These are phyloP conservation scores for Theileria luwenshuni DNA, from an alignment of 169 alveolate genomes.

Conservation along the genomic window DNA sequence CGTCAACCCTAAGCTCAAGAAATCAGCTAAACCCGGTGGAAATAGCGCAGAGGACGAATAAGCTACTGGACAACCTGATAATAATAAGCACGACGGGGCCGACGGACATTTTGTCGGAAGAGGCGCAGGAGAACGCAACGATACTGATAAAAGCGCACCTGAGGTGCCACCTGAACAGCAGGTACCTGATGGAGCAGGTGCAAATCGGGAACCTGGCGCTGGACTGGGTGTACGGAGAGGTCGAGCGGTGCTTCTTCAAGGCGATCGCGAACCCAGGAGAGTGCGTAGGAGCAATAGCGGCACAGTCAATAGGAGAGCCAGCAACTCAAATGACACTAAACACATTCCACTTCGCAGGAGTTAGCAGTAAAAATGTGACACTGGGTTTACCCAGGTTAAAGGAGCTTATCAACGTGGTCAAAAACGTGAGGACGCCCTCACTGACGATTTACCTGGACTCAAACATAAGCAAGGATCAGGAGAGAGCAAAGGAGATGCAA, in stretches of 20 bases:
- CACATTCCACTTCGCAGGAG: conserved; percentile 99
- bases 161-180: conserved; percentile 90
- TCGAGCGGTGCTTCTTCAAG: conserved; percentile 91
- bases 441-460: conserved; percentile 91
- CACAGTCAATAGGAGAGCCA: conserved; percentile 99
- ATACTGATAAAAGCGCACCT: conserved; percentile 92
- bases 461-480: conserved; percentile 86
- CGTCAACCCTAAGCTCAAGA: conserved; percentile 61
- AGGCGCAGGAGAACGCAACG: conserved; percentile 91
- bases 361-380: conserved; percentile 98
- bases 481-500: conserved; percentile 91
- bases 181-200: conserved; percentile 91
- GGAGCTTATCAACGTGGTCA: conserved; percentile 98
- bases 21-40: conserved; percentile 79
- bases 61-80: conserved; percentile 74
- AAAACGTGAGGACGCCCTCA: conserved; percentile 97
- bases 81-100: conserved; percentile 79
- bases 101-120: conserved; percentile 78
- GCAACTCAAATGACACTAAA: conserved; percentile 99
- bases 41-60: conserved; percentile 77
- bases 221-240: conserved; percentile 97
- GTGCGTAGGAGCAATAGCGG: conserved; percentile 99
- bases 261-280: conserved; percentile 99
- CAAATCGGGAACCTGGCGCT: conserved; percentile 91
- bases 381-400: conserved; percentile 98